Base-by-base conservation (phyloP, 2,329 filamentous ascomycete species). In the Aspergillus texensis region DNA sequence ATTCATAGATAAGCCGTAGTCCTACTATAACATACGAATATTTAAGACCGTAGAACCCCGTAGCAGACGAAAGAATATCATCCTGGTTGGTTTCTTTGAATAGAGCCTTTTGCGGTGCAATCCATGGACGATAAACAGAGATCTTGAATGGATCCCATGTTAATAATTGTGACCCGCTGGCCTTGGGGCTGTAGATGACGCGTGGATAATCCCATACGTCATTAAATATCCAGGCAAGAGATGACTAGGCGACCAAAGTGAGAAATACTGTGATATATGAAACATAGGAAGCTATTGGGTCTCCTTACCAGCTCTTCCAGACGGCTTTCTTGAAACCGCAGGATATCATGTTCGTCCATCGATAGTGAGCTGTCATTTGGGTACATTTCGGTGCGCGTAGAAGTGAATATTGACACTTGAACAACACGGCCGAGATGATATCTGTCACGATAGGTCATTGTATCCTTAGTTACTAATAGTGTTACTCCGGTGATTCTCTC, bases 191-290 rank as follows among this genome's bases (percentile, higher is more conserved):
- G 19, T 19, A 45, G 21, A 39, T 53, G 2, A 60, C 34, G 6
- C 57, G 52, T 3, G 52, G 41, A 28, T 60, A 58, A 30, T 60
- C 60, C 63, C 63, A 65, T 3, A 9, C 28, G 10, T 34, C 26
- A 36, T 62, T 60, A 14, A 62, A 65, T 19, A 21, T 57, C 60
- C 63, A 65, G 34, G 57, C 32, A 4, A 65, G 28, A 43, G 48
- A 21, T 10, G 56, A 62, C 63, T 62, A 34, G 8, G 5, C 14
- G 11, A 5, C 14, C 3, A 16, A 8, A n/a, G 48, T 12, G 3
- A 39, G 26, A 4, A 19, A 30, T 16, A 55, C 4, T 48, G 39
- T 10, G 43, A 41, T 19, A 26, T 30, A 16, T 3, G 24, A 4
- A 26, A 19, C 12, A 9, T 2, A 43, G 11, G 2, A 26, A 46